phyloP scores from a whole-genome alignment of 305 asterid species.

The Caryopteris hybrid region DNA sequence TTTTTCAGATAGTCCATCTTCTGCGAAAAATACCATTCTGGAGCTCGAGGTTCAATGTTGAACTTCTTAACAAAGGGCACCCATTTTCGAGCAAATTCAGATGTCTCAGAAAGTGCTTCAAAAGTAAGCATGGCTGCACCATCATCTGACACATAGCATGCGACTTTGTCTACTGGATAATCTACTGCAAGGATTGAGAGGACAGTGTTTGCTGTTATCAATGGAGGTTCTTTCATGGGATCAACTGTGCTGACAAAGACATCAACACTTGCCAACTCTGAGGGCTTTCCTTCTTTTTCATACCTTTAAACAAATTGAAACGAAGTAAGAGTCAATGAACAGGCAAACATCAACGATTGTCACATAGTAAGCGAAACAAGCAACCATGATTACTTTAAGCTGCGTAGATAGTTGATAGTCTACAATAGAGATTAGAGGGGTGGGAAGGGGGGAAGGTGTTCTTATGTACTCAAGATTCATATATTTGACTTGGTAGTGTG shows the following conservation, averaged over 20 bases:
- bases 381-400: not conserved
- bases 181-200: slow-evolving; percentile 85
- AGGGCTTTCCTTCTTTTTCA: slow-evolving; percentile 73
- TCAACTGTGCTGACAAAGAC: slow-evolving; percentile 84
- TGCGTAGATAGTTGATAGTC: not conserved
- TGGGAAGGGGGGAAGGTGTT: not conserved
- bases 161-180: slow-evolving; percentile 73
- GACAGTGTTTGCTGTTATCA: slow-evolving; percentile 86
- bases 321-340: not conserved
- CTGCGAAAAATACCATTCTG: slow-evolving; percentile 79
- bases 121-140: slow-evolving; percentile 96
- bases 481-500: not conserved
- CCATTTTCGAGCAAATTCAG: slow-evolving; percentile 82
- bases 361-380: not conserved
- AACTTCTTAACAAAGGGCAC: slow-evolving; percentile 83
- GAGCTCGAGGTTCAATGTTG: slow-evolving; percentile 81
- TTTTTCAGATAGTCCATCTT: slow-evolving; percentile 71
- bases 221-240: slow-evolving; percentile 91
- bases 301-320: slow-evolving; percentile 40
- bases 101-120: slow-evolving; percentile 82
- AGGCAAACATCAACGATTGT: not conserved
- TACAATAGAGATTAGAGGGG: not conserved
- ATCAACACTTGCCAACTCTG: slow-evolving; percentile 65
- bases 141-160: slow-evolving; percentile 88
- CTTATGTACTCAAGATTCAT: not conserved